Evolutionary conservation across 2,329 filamentous ascomycete genomes (phyloP).

Genomic region (Diaporthe amygdali): DNA sequence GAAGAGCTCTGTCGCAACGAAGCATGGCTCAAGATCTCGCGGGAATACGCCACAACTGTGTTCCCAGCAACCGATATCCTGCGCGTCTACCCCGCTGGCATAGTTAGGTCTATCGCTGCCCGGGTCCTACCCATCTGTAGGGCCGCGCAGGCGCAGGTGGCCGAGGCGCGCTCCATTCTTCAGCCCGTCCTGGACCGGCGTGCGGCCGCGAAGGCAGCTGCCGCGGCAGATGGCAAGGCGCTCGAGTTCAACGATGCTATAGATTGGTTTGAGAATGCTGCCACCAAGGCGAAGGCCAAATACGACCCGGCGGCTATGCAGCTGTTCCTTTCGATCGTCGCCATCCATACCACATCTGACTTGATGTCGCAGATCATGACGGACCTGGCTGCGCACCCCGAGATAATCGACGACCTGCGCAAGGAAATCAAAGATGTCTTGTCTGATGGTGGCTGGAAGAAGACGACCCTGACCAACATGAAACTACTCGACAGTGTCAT

Average conservation of each 20-base stretch:
- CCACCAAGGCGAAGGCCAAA: conserved; percentile 31
- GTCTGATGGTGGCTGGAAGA: conserved; percentile 33
- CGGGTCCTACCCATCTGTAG: conserved; percentile 46
- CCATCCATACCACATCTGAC: conserved; percentile 49
- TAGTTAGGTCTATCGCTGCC: conserved; percentile 37
- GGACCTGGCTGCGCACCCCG: conserved; percentile 44
- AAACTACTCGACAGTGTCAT: conserved; percentile 47
- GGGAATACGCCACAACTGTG: conserved; percentile 46
- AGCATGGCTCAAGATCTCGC: conserved; percentile 50
- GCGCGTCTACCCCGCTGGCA: neutral
- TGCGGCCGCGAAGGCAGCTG: conserved; percentile 40
- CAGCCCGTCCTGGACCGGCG: conserved; percentile 40
- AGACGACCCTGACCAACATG: conserved; percentile 41
- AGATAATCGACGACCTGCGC: conserved; percentile 44
- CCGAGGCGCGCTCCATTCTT: conserved; percentile 47
- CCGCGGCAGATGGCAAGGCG: neutral
- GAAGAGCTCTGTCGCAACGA: conserved; percentile 48
- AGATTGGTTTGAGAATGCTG: conserved; percentile 47
- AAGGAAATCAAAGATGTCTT: conserved; percentile 46
- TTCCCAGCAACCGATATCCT: neutral
- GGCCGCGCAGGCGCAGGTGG: conserved; percentile 43
- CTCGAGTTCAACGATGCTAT: neutral
- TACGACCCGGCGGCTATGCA: conserved; percentile 41
- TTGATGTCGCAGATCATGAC: conserved; percentile 41
- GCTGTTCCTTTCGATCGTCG: conserved; percentile 42